A percentile compares a stretch with the other conserved stretches of the same genome.
phyloP scores from a whole-genome alignment of 257 asterid genomes.

The Mentha longifolia region DNA sequence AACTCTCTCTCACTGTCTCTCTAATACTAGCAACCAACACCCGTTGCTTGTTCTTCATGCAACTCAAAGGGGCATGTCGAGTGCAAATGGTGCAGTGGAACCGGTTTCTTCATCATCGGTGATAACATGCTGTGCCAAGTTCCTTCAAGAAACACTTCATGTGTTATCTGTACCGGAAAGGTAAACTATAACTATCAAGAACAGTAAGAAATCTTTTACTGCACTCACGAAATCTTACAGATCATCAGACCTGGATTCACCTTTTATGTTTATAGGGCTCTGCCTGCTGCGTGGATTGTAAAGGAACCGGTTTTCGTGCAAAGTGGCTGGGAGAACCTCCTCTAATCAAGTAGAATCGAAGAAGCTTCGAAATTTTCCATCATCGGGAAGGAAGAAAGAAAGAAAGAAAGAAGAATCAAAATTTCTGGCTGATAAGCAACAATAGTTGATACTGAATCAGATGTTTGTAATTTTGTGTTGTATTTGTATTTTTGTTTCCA shows the following conservation, averaged over 20 bases:
- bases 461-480: not conserved
- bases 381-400: too few relatives aligned
- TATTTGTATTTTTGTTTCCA: too few relatives aligned
- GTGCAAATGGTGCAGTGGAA: constrained; percentile 95
- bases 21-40: constrained; percentile 78
- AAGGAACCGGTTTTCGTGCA: constrained; percentile 94
- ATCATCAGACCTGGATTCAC: not conserved
- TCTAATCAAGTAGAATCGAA: constrained; percentile 42
- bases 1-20: not conserved
- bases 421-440: constrained; percentile 5
- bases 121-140: constrained; percentile 96
- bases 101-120: constrained; percentile 93
- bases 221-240: not conserved
- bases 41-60: constrained; percentile 79
- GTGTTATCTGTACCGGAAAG: constrained; percentile 86
- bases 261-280: constrained; percentile 62
- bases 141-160: constrained; percentile 82
- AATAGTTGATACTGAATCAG: constrained; percentile 17
- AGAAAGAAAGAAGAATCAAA: not conserved
- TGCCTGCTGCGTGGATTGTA: constrained; percentile 73
- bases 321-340: constrained; percentile 90
- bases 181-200: constrained; percentile 38
- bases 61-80: constrained; percentile 76
- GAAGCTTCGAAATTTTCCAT: too few relatives aligned
- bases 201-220: not conserved